A percentile compares a stretch with the other conserved stretches of the same genome.
Evolutionary conservation across 2,329 filamentous ascomycete genomes (phyloP).

Genomic region (Myotisia sp.): DNA sequence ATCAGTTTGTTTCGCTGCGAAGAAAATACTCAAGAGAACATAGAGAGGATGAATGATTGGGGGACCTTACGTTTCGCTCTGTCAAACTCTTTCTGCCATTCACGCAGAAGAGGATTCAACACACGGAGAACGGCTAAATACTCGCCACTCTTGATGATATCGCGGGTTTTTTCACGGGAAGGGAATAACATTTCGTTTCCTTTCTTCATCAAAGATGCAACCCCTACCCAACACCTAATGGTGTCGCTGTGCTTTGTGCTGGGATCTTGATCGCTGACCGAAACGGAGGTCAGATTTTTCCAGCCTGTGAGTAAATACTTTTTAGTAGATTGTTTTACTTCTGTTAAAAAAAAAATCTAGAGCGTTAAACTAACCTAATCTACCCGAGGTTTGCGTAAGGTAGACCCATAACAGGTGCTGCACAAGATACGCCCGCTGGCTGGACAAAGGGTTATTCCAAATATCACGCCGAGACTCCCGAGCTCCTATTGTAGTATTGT

Average conservation of each 20-base stretch:
- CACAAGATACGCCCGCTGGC: constrained; percentile 23
- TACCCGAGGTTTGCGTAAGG: constrained; percentile 38
- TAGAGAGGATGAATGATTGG: too few species aligned
- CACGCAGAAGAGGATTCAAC: constrained; percentile 58
- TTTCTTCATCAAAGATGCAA: constrained; percentile 71
- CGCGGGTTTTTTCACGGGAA: constrained; percentile 64
- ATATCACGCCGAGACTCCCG: constrained; percentile 14
- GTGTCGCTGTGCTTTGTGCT: constrained; percentile 14
- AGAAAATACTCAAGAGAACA: too few species aligned
- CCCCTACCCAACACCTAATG: constrained; percentile 57
- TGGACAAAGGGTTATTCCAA: constrained; percentile 19
- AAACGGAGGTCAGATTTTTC: constrained; percentile 14
- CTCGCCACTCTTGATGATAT: constrained; percentile 64
- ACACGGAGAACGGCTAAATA: constrained; percentile 64
- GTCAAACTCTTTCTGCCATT: constrained; percentile 50
- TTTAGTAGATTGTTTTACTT: constrained; percentile 18
- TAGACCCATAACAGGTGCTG: constrained; percentile 33
- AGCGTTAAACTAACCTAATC: constrained; percentile 37
- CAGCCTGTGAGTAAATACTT: constrained; percentile 10
- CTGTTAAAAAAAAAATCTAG: too few species aligned
- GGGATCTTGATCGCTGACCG: constrained; percentile 12
- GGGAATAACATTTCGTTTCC: constrained; percentile 73
- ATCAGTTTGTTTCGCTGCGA: too few species aligned
- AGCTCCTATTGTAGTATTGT: constrained; percentile 25
- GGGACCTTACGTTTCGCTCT: constrained; percentile 21